Conservation (phyloP, 495 filamentous ascomycete species). For the Ascobolus immersus region DNA sequence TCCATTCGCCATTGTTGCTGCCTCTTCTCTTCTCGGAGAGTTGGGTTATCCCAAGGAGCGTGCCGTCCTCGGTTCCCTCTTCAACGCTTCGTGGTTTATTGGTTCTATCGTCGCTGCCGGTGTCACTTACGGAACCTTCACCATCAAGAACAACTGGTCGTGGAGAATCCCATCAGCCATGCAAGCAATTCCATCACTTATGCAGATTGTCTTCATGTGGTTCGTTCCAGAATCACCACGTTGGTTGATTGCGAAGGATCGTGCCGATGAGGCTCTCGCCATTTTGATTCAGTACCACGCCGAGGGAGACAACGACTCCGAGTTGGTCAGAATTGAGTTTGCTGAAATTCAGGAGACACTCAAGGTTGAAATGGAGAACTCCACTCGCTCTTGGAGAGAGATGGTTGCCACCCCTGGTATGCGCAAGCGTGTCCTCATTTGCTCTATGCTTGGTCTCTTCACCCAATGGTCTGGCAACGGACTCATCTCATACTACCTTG, state of each 20-base stretch:
- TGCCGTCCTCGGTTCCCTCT: slow-evolving; percentile 37
- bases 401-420: slow-evolving; percentile 30
- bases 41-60: slow-evolving; percentile 41
- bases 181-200: slow-evolving; percentile 26
- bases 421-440: slow-evolving; percentile 30
- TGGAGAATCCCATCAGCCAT: slow-evolving; percentile 38
- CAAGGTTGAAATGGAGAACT: slow-evolving; percentile 27
- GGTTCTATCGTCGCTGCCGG: slow-evolving; percentile 35
- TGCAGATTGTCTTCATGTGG: slow-evolving; percentile 31
- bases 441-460: slow-evolving; percentile 32
- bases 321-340: slow-evolving; percentile 34
- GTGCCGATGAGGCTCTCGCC: slow-evolving; percentile 28
- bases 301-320: slow-evolving; percentile 26
- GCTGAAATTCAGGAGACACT: slow-evolving; percentile 35
- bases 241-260: slow-evolving; percentile 33
- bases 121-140: slow-evolving; percentile 30
- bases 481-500: slow-evolving; percentile 24
- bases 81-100: slow-evolving; percentile 39
- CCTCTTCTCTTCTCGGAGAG: slow-evolving; percentile 38
- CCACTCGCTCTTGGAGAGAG: slow-evolving; percentile 30
- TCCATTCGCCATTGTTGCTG: slow-evolving; percentile 37
- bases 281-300: slow-evolving; percentile 37
- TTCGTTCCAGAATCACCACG: slow-evolving; percentile 30
- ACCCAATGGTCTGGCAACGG: slow-evolving; percentile 42
- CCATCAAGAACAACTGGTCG: slow-evolving; percentile 31